Evolutionary conservation across 2,329 filamentous ascomycete genomes (phyloP).

Genomic region (Fusarium annulatum): DNA sequence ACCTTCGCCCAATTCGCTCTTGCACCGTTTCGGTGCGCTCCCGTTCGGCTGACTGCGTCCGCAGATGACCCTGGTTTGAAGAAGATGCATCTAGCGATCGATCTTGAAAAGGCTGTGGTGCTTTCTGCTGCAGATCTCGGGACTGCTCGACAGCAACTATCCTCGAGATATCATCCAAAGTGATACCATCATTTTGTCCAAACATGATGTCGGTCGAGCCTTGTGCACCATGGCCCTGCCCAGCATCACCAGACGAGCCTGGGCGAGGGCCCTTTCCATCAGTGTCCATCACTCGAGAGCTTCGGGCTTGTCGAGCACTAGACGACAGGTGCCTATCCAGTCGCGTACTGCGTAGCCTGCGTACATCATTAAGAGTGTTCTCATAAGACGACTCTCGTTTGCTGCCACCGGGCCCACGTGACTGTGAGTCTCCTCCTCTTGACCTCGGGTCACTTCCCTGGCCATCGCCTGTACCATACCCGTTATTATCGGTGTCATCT

Average conservation of each 20-base stretch:
- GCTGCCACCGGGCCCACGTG: slow-evolving; percentile 39
- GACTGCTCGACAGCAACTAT: slow-evolving; percentile 97
- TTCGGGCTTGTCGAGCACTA: slow-evolving; percentile 88
- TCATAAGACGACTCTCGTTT: slow-evolving; percentile 83
- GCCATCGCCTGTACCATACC: slow-evolving; percentile 38
- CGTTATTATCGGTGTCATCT: slow-evolving; percentile 68
- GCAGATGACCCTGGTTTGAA: slow-evolving; percentile 75
- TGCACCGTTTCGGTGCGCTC: slow-evolving; percentile 65
- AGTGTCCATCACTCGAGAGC: slow-evolving; percentile 87
- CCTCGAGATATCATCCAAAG: slow-evolving; percentile 93
- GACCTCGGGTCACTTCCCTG: slow-evolving; percentile 70
- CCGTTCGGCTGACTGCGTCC: slow-evolving; percentile 66
- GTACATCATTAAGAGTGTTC: slow-evolving; percentile 95
- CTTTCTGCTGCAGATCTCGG: slow-evolving; percentile 84
- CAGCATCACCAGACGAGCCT: slow-evolving; percentile 75
- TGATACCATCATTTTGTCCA: slow-evolving; percentile 89
- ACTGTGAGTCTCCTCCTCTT: slow-evolving; percentile 28
- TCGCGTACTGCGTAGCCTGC: slow-evolving; percentile 88
- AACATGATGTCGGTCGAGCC: slow-evolving; percentile 84
- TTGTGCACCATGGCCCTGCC: slow-evolving; percentile 45
- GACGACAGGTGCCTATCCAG: slow-evolving; percentile 95
- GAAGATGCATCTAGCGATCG: slow-evolving; percentile 54
- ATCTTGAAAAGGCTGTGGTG: slow-evolving; percentile 34
- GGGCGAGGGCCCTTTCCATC: slow-evolving; percentile 73
- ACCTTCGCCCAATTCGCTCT: slow-evolving; percentile 74